Conservation (phyloP, 139 green algal species). For the Edaphochlamys debaryana region DNA sequence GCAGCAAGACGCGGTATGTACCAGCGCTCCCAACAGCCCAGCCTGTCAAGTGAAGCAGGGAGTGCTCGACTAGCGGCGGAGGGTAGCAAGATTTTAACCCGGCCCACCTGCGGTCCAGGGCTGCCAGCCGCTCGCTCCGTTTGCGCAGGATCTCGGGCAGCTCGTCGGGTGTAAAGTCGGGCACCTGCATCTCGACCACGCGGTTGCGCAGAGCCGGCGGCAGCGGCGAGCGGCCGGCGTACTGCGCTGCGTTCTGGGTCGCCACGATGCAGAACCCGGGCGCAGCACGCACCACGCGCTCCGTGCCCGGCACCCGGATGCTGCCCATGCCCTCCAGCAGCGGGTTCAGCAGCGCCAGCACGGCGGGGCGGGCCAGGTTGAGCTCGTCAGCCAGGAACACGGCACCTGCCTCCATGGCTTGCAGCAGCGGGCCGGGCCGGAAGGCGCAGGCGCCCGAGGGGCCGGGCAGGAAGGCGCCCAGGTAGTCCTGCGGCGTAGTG, state of each 20-base stretch:
- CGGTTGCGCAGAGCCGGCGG: constrained; percentile 50
- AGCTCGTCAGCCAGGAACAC: constrained; percentile 59
- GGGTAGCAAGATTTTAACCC: no score
- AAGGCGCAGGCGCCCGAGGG: constrained; percentile 37
- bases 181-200: constrained; percentile 54
- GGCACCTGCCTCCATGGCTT: constrained; percentile 37
- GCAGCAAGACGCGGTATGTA: no score
- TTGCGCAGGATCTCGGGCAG: constrained; percentile 33
- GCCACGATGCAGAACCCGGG: constrained; percentile 52
- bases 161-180: constrained; percentile 16
- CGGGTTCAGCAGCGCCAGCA: constrained; percentile 43
- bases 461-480: constrained; percentile 53
- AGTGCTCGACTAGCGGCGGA: no score
- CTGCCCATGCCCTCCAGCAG: constrained; percentile 47
- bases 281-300: constrained; percentile 29
- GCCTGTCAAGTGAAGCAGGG: no score
- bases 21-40: no score
- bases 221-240: constrained; percentile 23
- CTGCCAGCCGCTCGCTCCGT: background rate
- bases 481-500: constrained; percentile 51
- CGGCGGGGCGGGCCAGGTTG: constrained; percentile 48
- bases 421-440: constrained; percentile 41
- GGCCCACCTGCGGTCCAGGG: background rate
- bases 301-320: constrained; percentile 21
- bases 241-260: constrained; percentile 46